These are phyloP conservation scores for Secale cereale DNA, from an alignment of 176 grass and related monocot genomes.

Conservation along the genomic window DNA sequence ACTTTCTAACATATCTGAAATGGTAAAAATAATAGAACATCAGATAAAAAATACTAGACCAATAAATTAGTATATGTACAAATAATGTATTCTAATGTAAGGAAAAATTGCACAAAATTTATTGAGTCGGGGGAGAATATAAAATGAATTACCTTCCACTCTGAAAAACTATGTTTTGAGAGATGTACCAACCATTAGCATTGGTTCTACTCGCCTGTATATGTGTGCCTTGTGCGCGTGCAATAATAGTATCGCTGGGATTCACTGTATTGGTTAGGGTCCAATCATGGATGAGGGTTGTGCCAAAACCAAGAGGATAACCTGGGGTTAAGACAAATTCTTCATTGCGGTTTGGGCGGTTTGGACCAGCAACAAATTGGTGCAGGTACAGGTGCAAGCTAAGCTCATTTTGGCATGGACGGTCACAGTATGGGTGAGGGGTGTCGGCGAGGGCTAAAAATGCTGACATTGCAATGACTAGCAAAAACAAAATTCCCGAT, in stretches of 20 bases:
- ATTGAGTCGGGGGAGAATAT: background rate
- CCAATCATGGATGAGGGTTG: background rate
- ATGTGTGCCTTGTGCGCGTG: background rate
- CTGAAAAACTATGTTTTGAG: background rate
- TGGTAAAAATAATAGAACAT: no score
- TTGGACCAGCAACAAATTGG: background rate
- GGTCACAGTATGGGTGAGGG: background rate
- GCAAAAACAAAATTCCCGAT: no score
- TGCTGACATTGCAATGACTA: no score
- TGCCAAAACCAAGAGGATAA: background rate
- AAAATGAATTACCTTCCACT: background rate
- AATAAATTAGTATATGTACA: no score
- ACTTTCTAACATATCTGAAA: no score
- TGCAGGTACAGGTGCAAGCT: background rate
- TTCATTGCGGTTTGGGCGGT: background rate
- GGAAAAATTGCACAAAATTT: background rate
- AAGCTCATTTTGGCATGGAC: background rate
- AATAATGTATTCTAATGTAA: no score
- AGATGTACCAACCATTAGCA: background rate
- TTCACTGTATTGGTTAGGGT: background rate
- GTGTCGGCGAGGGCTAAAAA: no score
- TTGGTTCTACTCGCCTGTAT: background rate
- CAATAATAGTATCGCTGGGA: background rate
- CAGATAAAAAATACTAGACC: no score
- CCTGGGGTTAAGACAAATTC: background rate